Evolutionary conservation across 345 rosid genomes (phyloP).

Genomic region (Schrenkiella parvula): DNA sequence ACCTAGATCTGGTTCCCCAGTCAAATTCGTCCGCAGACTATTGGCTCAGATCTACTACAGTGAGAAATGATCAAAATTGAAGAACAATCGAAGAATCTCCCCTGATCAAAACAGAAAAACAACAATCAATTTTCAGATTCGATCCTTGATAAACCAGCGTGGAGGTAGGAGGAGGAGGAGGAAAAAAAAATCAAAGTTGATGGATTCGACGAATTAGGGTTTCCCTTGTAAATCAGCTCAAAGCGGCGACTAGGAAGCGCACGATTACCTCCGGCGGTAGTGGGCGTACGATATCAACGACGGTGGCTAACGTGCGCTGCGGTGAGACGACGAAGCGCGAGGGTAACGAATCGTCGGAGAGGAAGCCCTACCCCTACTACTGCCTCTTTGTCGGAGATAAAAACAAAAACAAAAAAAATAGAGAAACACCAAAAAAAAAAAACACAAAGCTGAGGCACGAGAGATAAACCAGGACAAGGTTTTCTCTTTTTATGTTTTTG

Average conservation of each 20-base stretch:
- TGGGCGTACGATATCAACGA: conserved; percentile 19
- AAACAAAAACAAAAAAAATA: neutral
- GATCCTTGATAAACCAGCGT: neutral
- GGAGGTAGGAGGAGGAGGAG: neutral
- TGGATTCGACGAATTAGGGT: conserved; percentile 24
- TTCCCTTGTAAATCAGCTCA: conserved; percentile 15
- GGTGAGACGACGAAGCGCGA: conserved; percentile 29
- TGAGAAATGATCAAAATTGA: conserved; percentile 20
- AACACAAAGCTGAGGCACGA: neutral
- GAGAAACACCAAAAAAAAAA: neutral
- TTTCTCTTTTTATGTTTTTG: neutral
- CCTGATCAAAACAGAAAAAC: conserved; percentile 24
- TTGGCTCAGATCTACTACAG: conserved; percentile 30
- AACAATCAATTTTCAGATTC: conserved; percentile 20
- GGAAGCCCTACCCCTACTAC: conserved; percentile 39
- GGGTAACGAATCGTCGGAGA: conserved; percentile 31
- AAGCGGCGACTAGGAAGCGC: neutral
- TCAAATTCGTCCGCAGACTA: conserved; percentile 11
- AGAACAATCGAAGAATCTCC: conserved; percentile 22
- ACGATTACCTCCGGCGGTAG: conserved; percentile 32
- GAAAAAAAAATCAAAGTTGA: neutral
- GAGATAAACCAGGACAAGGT: conserved; percentile 19
- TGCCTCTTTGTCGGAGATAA: conserved; percentile 29
- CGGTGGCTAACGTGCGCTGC: conserved; percentile 21
- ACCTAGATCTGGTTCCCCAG: conserved; percentile 25